Evolutionary conservation across 192 early-diverging fungal genomes (phyloP), one percentile per base, ranked within the genome.

Genomic region (Paraglomus brasilianum): DNA sequence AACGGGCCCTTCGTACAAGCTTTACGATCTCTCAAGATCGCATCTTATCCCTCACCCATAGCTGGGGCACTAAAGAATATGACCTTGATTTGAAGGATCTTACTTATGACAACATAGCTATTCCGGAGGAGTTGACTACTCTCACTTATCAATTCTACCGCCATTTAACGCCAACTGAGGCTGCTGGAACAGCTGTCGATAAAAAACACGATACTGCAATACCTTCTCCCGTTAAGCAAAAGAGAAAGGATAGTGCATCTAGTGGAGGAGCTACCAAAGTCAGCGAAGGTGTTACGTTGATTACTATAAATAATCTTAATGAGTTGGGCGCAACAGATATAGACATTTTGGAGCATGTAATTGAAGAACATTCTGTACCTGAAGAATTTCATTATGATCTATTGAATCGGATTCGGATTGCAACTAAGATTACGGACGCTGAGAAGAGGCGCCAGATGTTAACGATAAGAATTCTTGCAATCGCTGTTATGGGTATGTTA

Each of bases 371-470:
- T 81, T 70, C 78, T 8, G 83, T 98, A 38, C 88, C 94, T 0
- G 74, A 74, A 43, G 83, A 89, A 55, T 86, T 92, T 60, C 85
- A 87, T 19, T 95, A 91, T 59, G 82, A 87, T 61, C 83, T 98
- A 50, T 79, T 93, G 17, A 89, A 93, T 69, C 85, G 88, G 24
- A 89, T 95, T 53, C 82, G 91, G 21, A 85, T 95, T 48, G 91
- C 91, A 5, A 83, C 83, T 40, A 80, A 73, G 56, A 83, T 88
- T 68, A 68, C 17, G 40, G 66, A 82, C 57, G 79, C 75, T 22
- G 71, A 75, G 0, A 67, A 76, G 42, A 80, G 95, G 38, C 76
- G 76, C 22, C 73, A 82, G 53, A 78, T 96, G 13, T 70, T 95
- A 69, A 75, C 80, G 24, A 87, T 88, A 69, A 89, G 95, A 11